Conservation (phyloP, 1,284 basidiomycete species). For the Trametes hirsuta region DNA sequence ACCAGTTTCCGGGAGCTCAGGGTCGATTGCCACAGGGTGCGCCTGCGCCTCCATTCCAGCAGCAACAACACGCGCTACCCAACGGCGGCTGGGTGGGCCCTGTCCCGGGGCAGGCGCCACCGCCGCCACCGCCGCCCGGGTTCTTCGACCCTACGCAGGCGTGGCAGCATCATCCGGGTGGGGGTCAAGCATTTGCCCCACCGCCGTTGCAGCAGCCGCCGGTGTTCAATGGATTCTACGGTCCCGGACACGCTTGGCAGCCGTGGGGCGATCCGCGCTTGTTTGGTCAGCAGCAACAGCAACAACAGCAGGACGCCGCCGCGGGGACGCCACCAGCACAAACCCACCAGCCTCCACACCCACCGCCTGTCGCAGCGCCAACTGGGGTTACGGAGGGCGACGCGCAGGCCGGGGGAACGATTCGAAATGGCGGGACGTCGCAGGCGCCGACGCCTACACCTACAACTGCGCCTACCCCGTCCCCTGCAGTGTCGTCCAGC, state of each 20-base stretch:
- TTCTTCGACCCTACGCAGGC: slow-evolving; percentile 20
- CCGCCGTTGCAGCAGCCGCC: slow-evolving; percentile 38
- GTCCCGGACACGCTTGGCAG: slow-evolving; percentile 66
- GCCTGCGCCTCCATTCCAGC: slow-evolving; percentile 16
- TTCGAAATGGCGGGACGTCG: neutral
- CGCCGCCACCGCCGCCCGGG: neutral
- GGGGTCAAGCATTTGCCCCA: slow-evolving; percentile 20
- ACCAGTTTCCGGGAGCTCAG: slow-evolving; percentile 18
- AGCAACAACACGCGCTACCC: slow-evolving; percentile 4
- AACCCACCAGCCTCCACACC: slow-evolving; percentile 19
- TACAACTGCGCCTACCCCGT: neutral
- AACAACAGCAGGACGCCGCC: neutral
- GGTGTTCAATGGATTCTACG: slow-evolving; percentile 54
- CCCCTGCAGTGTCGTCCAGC: neutral
- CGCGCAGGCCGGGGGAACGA: neutral
- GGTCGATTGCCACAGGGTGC: slow-evolving; percentile 22
- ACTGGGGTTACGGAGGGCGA: neutral
- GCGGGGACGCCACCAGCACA: neutral
- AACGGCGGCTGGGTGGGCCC: no score
- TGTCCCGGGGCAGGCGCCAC: neutral
- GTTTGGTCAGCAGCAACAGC: slow-evolving; percentile 18
- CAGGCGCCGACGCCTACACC: slow-evolving; percentile 12
- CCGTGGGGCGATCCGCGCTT: slow-evolving; percentile 52
- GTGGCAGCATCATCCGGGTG: slow-evolving; percentile 27
- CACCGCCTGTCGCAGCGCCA: slow-evolving; percentile 5